Base-by-base conservation (phyloP, 805 yeast genomes). In the Wickerhamiella domercqiae region DNA sequence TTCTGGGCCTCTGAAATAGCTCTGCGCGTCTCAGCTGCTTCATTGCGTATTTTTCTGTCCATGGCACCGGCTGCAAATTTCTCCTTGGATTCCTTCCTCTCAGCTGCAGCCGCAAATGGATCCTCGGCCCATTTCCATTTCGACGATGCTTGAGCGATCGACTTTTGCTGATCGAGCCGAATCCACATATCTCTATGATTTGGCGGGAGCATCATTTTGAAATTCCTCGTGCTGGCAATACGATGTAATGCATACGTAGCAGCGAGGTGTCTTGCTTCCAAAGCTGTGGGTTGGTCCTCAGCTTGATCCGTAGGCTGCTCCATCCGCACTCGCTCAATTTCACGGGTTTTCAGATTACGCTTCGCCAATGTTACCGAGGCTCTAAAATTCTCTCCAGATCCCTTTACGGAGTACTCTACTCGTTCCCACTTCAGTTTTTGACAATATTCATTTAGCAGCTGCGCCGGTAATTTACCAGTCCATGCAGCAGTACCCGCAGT, bases 391-490 rank as follows among this genome's bases (percentile, higher is more conserved):
- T 61, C 63, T 16, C 39, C 41, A 9, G 37, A 36, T 13, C 44
- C 47, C 15, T 40, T 41, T 11, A 78, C 75, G 35, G 80, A 86
- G 47, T 82, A 81, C 17, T 69, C 75, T 3, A 82, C 93, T 46
- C 76, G 77, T 41, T 75, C 78, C 98, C 98, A 87, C 57, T 83
- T 82, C 41, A 70, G 73, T 53, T 77, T 79, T 54, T 82, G 95
- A 44, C 90, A 79, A 45, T 75, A 77, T 51, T 87, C 98, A 50
- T 82, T 82, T 3, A 87, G 66, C 14, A 87, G 57, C 0, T 90
- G 75, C 2, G 80, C 83, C 0, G 98, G 97, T 13, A 87, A 63
- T 50, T 87, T 87, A 1, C 98, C 98, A 0, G 95, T 84, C 95
- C 95, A 84, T 21, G 87, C 82, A 32, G 75, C 61, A 26, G 78